Percentiles rank a stretch among this genome's conserved stretches.
These are phyloP conservation scores for Calocybe gambosa DNA, from an alignment of 1,284 basidiomycete species.

Conservation along the genomic window DNA sequence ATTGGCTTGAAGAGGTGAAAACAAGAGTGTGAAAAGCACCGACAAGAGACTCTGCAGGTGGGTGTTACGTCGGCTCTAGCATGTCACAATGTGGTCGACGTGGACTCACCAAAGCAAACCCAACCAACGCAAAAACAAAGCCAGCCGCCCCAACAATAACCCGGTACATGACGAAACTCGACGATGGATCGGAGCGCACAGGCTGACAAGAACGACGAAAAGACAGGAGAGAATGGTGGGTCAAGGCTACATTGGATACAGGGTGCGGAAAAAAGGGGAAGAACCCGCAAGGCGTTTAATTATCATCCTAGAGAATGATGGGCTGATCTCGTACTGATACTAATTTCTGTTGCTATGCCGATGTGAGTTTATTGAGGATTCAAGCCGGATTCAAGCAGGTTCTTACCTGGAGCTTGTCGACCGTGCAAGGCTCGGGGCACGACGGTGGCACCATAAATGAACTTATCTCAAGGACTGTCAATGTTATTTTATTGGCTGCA, in stretches of 20 bases:
- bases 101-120: constrained; percentile 23
- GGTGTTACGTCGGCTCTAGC: neutral
- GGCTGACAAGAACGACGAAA: neutral
- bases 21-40: constrained; percentile 11
- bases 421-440: too few relatives aligned
- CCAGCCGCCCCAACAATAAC: constrained; percentile 18
- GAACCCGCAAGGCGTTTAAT: neutral
- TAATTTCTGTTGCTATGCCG: neutral
- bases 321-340: neutral
- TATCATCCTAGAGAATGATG: neutral
- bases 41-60: constrained; percentile 16
- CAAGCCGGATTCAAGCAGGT: too few relatives aligned
- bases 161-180: constrained; percentile 16
- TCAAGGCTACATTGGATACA: constrained; percentile 5
- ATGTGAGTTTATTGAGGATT: neutral
- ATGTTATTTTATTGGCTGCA: too few relatives aligned
- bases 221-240: constrained; percentile 2
- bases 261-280: neutral
- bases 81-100: neutral
- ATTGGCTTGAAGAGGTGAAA: neutral
- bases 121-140: constrained; percentile 20
- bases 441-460: too few relatives aligned
- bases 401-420: too few relatives aligned
- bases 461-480: too few relatives aligned
- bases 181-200: neutral